phyloP scores from a whole-genome alignment of 2,329 filamentous ascomycete species.

The Cercospora sesami region DNA sequence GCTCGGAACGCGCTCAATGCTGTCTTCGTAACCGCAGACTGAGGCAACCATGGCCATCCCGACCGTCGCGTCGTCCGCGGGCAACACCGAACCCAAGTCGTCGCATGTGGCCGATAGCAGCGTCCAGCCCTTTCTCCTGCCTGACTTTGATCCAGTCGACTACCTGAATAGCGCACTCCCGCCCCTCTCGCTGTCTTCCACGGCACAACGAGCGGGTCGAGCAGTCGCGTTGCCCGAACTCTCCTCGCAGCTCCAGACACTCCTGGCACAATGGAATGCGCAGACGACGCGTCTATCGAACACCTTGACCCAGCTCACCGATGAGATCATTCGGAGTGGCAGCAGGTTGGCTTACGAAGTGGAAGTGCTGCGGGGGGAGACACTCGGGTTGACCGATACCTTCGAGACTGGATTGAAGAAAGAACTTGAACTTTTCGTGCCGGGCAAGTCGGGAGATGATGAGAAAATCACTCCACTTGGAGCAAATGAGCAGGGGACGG shows the following conservation, averaged over 20 bases:
- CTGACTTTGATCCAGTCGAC: conserved; percentile 77
- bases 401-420: conserved; percentile 70
- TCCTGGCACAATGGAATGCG: conserved; percentile 84
- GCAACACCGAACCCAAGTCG: conserved; percentile 43
- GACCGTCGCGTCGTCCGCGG: neutral
- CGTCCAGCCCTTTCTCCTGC: conserved; percentile 71
- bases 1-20: neutral
- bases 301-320: conserved; percentile 83
- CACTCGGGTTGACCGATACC: conserved; percentile 74
- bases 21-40: neutral
- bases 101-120: conserved; percentile 69
- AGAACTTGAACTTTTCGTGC: conserved; percentile 70
- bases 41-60: conserved; percentile 20
- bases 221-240: conserved; percentile 70
- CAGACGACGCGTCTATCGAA: conserved; percentile 81
- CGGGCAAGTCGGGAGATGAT: conserved; percentile 27
- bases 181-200: conserved; percentile 57
- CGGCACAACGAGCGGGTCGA: conserved; percentile 37
- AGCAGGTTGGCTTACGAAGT: conserved; percentile 91
- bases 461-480: neutral
- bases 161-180: conserved; percentile 82
- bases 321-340: conserved; percentile 89
- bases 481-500: neutral
- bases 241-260: conserved; percentile 74
- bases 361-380: conserved; percentile 86